These are phyloP conservation scores for Papilionanthe hybrid DNA, from an alignment of 116 monocot species.

Conservation along the genomic window DNA sequence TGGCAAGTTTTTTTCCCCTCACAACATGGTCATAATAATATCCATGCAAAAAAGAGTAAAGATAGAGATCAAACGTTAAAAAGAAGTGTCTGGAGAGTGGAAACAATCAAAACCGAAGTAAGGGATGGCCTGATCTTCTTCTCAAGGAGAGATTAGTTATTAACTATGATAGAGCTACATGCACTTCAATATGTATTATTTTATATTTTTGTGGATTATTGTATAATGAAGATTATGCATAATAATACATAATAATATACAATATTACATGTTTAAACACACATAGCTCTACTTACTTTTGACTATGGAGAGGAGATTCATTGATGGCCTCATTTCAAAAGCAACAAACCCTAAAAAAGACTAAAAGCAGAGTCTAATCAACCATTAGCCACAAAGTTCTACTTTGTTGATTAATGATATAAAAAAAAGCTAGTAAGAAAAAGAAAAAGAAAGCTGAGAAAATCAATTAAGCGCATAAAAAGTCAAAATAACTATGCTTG, in stretches of 20 bases:
- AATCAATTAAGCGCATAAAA: not conserved
- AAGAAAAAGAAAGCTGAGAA: not conserved
- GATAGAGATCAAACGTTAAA: not conserved
- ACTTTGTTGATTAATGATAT: not conserved
- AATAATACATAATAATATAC: not conserved
- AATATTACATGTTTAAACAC: not conserved
- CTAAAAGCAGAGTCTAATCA: not conserved
- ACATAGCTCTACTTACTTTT: not conserved
- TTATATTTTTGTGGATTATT: not conserved
- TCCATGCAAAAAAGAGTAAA: constrained; percentile 6
- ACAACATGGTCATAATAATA: constrained; percentile 5
- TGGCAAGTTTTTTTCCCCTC: not conserved
- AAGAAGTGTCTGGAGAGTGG: not conserved
- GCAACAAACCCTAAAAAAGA: not conserved
- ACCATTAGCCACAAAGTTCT: not conserved
- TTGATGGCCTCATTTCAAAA: not conserved
- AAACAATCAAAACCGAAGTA: not conserved
- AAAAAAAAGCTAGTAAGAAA: not conserved
- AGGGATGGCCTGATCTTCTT: not conserved
- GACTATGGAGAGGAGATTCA: not conserved
- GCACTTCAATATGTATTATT: not conserved
- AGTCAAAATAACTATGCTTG: not conserved
- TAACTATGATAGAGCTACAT: not conserved
- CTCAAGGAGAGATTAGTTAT: not conserved
- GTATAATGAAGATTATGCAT: no score